Percentiles rank a stretch among this genome's conserved stretches.
Evolutionary conservation across 2,329 filamentous ascomycete species (phyloP).

Genomic region (Arthroderma sp.): DNA sequence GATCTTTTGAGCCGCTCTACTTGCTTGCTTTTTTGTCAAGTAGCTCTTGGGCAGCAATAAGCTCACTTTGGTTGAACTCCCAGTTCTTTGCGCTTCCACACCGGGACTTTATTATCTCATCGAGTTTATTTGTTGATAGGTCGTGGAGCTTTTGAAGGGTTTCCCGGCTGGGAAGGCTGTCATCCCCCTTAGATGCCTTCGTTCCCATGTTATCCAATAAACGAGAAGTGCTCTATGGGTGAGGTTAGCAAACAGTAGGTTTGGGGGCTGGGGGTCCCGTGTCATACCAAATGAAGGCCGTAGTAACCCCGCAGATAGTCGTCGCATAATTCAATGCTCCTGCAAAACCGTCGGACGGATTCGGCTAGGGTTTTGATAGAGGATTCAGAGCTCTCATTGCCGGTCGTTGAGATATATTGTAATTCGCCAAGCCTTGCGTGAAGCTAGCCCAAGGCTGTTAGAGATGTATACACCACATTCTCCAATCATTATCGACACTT

Average conservation of each 20-base stretch:
- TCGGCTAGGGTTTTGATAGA: constrained; percentile 47
- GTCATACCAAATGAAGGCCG: constrained; percentile 66
- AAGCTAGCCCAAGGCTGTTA: constrained; percentile 40
- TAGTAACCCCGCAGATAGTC: constrained; percentile 88
- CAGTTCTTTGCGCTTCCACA: constrained; percentile 18
- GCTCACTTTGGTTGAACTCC: constrained; percentile 24
- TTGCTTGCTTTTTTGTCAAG: constrained; percentile 17
- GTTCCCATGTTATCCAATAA: constrained; percentile 5
- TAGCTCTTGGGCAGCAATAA: constrained; percentile 30
- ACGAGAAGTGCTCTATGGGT: constrained; percentile 8
- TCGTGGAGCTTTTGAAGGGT: constrained; percentile 21
- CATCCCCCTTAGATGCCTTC: constrained; percentile 5
- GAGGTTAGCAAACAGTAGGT: background rate
- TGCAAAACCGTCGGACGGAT: constrained; percentile 70
- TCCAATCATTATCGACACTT: constrained; percentile 23
- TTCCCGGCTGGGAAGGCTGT: constrained; percentile 13
- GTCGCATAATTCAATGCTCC: constrained; percentile 87
- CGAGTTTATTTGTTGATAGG: constrained; percentile 25
- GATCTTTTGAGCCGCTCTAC: too few relatives aligned
- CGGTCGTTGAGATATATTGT: constrained; percentile 50
- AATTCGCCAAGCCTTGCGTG: constrained; percentile 80
- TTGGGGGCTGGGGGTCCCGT: background rate
- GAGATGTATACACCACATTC: background rate
- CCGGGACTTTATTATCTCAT: constrained; percentile 24
- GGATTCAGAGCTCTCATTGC: constrained; percentile 24